Evolutionary conservation across 1,284 basidiomycete genomes (phyloP), one percentile per base, ranked within the genome.

Genomic region (Rhodotorula sp.): DNA sequence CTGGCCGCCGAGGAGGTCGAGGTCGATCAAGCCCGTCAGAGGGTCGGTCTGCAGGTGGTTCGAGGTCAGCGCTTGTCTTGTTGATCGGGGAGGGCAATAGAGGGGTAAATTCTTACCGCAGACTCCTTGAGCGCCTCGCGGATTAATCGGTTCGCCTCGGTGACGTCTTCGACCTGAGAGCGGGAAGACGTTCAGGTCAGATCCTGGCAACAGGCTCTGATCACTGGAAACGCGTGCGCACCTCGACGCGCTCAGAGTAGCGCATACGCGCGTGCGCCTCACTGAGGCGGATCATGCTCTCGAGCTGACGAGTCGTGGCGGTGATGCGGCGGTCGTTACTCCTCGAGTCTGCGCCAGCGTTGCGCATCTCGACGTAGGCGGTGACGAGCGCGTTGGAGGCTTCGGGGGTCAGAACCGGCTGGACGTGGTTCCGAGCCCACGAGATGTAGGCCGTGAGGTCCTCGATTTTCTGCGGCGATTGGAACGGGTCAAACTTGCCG

Each of bases 251-350:
- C 45, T 88, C 85, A 28, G 90, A 90, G 81, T 97, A 90, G 1
- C 94, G 87, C 95, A 98, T 97, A 31, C 95, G 87, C 0, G 95
- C 95, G 80, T 99, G 95, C 0, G 91, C 95, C 82, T 99, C 97
- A 0, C 91, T 90, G 43, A 99, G 86, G n/a, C 97, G 91, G 79
- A 99, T 98, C 89, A 99, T 93, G 77, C 89, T 91, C 82, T 99
- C 95, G 45, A 99, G 87, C 82, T 99, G 95, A 65, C 95, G 88
- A 1, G 97, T 98, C 45, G 95, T 99, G 2, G 97, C 95, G 0
- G 97, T 99, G 81, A 99, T 99, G 18, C 95, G 89, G 78, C 93
- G 91, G 82, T 98, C 95, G 70, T 87, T 87, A 2, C 87, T 87
- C 31, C 93, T 88, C 4, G 92, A 89, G 80, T 98, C 94, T 70